Conservation (phyloP, 1,139 yeast species). For the Debaryomyces singareniensis region DNA sequence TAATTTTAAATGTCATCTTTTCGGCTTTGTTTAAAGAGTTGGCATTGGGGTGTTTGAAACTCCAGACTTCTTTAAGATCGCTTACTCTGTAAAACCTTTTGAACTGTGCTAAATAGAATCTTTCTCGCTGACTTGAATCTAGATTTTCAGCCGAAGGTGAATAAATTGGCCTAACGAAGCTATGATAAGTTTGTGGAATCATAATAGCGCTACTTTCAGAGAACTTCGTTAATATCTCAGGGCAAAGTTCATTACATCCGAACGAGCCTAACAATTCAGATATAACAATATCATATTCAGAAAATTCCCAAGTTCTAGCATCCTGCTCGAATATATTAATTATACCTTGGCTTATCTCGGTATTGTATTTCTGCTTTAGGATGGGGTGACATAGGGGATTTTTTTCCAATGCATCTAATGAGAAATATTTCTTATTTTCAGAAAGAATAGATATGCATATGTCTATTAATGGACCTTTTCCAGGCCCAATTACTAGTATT, state of each 20-base stretch:
- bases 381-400: conserved; percentile 55
- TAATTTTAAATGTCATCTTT: not conserved
- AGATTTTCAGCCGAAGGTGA: conserved; percentile 27
- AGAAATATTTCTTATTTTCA: conserved; percentile 1
- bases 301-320: conserved; percentile 39
- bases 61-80: conserved; percentile 44
- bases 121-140: conserved; percentile 12
- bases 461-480: conserved; percentile 75
- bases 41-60: conserved; percentile 41
- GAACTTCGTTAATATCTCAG: conserved; percentile 52
- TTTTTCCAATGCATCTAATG: conserved; percentile 48
- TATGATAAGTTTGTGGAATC: conserved; percentile 62
- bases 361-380: conserved; percentile 34
- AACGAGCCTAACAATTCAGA: conserved; percentile 86
- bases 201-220: conserved; percentile 24
- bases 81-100: conserved; percentile 40
- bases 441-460: conserved; percentile 5
- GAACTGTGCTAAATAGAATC: conserved; percentile 58
- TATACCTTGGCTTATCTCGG: conserved; percentile 32
- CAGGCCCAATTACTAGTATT: conserved; percentile 76
- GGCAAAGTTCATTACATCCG: conserved; percentile 86
- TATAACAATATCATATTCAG: conserved; percentile 49
- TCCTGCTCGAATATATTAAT: conserved; percentile 53
- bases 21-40: not conserved
- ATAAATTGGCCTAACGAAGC: conserved; percentile 61